Percentiles rank a stretch among this genome's conserved stretches.
phyloP scores from a whole-genome alignment of 768 basidiomycete genomes.

The Termitomyces sp. region DNA sequence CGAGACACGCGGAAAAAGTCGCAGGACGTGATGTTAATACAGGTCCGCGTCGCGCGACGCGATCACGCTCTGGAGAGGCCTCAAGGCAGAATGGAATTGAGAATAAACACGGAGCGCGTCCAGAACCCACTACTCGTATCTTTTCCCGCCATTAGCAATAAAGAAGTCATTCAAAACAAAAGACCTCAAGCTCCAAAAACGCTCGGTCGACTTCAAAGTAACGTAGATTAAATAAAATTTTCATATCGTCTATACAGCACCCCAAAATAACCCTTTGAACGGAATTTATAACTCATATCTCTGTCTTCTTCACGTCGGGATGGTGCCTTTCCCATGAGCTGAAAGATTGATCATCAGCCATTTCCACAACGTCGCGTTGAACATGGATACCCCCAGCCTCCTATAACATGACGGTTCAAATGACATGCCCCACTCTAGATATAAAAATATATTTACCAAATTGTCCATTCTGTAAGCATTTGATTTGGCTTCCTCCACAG shows the following conservation, averaged over 20 bases:
- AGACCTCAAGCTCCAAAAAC: background rate
- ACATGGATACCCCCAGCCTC: slow-evolving; percentile 16
- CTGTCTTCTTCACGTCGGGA: slow-evolving; percentile 6
- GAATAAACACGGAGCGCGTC: no score
- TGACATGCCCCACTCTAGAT: background rate
- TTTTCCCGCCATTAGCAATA: no score
- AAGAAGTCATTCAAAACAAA: no score
- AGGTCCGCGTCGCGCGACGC: no score
- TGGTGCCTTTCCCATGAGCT: slow-evolving; percentile 14
- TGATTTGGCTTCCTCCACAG: slow-evolving; percentile 12
- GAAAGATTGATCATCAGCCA: slow-evolving; percentile 17
- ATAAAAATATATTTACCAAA: slow-evolving; percentile 5
- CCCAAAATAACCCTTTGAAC: background rate
- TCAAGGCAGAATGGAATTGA: no score
- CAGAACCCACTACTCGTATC: no score
- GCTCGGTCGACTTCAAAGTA: background rate
- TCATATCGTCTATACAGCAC: background rate
- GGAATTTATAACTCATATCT: background rate
- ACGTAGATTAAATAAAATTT: background rate
- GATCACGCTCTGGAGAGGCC: no score
- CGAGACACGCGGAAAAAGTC: background rate
- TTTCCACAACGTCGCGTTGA: slow-evolving; percentile 18
- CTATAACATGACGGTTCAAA: slow-evolving; percentile 2
- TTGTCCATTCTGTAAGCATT: slow-evolving; percentile 16
- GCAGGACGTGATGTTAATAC: background rate